Base-by-base conservation (phyloP, 768 basidiomycete species). In the Leccinum fibrillosum region DNA sequence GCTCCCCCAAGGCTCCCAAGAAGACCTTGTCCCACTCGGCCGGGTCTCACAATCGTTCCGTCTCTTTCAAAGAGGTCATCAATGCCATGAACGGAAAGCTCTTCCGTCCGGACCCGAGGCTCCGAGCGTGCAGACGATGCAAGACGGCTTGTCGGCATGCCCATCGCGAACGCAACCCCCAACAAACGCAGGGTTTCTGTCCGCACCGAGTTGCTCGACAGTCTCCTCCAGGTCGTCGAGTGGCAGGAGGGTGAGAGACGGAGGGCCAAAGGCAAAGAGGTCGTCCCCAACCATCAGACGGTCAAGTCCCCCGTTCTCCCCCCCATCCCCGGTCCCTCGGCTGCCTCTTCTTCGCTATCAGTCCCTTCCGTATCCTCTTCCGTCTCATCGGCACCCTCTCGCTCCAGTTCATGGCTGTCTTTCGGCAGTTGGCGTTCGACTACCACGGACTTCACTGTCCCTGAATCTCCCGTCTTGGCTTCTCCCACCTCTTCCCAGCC, bases 11-110 rank as follows among this genome's bases (percentile, higher is more conserved):
- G 28, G 8, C 60, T 2, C 15, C 42, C 44, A 66, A 63, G 53
- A 62, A 59, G 47, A 7, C 28, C 17, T 25, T 49, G 21, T 8
- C 47, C 3, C 51, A 48, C 25, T 59, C 68, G 1, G 23, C 69
- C 23, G 62, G 56, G 4, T 60, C 52, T 37, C 61, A 35, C 10
- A 69, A 75, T 21, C 74, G 75, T 21, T 63, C 76, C 7, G 78
- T 87, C 11, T 69, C 81, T 1, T 86, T 87, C 69, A 75, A 77
- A 51, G 82, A 84, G 35, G 85, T 87, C 52, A 70, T 84, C 47
- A 67, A 67, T 48, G 79, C 80, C 66, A 86, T 87, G 82, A 76
- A 80, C 44, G 86, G 86, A 5, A 74, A 77, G 5, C 74, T 87
- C 19, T 87, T 87, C 62, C 82, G 80, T 2, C 59, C 67, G 5